A percentile compares a stretch with the other conserved stretches of the same genome.
Conservation (phyloP, 2,329 filamentous ascomycete species). For the Malbranchea cinnamomea region DNA sequence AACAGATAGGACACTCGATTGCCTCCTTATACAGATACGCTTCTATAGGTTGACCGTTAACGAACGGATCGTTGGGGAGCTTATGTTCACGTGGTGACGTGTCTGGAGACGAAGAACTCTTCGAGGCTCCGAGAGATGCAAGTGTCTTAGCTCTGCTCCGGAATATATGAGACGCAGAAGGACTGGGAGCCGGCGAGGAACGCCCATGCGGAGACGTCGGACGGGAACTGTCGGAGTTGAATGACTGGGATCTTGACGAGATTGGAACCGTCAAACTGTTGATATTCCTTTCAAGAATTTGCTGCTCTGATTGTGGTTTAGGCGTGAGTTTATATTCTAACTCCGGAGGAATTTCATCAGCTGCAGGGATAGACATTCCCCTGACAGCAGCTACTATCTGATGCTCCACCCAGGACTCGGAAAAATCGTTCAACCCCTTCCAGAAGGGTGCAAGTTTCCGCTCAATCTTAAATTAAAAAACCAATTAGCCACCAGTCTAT, state of each 20-base stretch:
- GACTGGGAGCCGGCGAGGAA: constrained; percentile 32
- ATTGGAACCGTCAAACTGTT: constrained; percentile 69
- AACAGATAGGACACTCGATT: constrained; percentile 87
- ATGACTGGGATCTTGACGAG: constrained; percentile 58
- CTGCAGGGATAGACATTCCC: constrained; percentile 66
- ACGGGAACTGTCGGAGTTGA: constrained; percentile 54
- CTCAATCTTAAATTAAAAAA: constrained; percentile 56
- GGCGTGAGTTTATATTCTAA: constrained; percentile 38
- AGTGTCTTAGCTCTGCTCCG: constrained; percentile 79
- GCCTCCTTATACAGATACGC: constrained; percentile 88
- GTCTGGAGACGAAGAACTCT: constrained; percentile 59
- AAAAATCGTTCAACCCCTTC: constrained; percentile 82
- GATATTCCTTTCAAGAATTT: constrained; percentile 44
- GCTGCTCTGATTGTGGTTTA: constrained; percentile 30
- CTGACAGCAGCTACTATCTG: constrained; percentile 86
- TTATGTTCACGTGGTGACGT: constrained; percentile 62
- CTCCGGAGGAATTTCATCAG: constrained; percentile 69
- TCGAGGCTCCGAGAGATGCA: constrained; percentile 64
- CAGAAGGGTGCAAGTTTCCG: constrained; percentile 86
- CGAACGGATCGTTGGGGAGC: constrained; percentile 66
- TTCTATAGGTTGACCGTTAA: constrained; percentile 89
- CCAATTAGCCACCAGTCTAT: neutral
- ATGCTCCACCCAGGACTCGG: constrained; percentile 78
- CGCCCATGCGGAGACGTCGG: constrained; percentile 35
- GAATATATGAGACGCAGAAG: constrained; percentile 52